Conservation (phyloP, 106 monocot genomes). For the Vanilla planifolia region DNA sequence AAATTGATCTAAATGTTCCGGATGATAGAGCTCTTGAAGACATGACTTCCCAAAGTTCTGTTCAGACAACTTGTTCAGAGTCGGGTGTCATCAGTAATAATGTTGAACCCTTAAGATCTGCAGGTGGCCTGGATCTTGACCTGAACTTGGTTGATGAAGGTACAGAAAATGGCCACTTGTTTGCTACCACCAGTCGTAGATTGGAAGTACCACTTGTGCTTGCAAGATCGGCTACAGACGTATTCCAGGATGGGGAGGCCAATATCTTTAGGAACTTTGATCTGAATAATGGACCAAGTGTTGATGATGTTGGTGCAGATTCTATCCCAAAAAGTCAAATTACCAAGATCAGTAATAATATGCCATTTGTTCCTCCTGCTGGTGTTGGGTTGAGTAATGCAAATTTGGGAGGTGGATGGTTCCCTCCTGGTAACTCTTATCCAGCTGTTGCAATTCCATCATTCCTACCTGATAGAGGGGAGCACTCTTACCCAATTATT, state of each 20-base stretch:
- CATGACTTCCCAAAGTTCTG: constrained; percentile 36
- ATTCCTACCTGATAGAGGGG: constrained; percentile 73
- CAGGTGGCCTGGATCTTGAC: constrained; percentile 77
- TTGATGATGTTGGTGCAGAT: constrained; percentile 55
- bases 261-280: constrained; percentile 69
- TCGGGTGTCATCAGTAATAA: constrained; percentile 24
- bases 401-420: constrained; percentile 65
- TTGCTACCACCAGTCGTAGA: constrained; percentile 21
- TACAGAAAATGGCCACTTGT: constrained; percentile 38
- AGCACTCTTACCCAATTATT: constrained; percentile 62
- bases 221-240: constrained; percentile 16
- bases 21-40: constrained; percentile 64
- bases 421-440: constrained; percentile 55
- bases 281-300: constrained; percentile 74
- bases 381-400: constrained; percentile 50
- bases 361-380: constrained; percentile 48
- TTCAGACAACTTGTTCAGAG: constrained; percentile 38
- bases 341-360: constrained; percentile 24
- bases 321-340: constrained; percentile 26
- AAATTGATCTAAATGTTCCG: constrained; percentile 77
- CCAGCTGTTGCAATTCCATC: constrained; percentile 66
- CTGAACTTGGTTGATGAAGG: constrained; percentile 71
- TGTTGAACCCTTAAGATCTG: constrained; percentile 13
- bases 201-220: constrained; percentile 44
- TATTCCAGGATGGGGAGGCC: constrained; percentile 24